phyloP scores from a whole-genome alignment of 169 alveolate genomes.

The Theileria orientalis region DNA sequence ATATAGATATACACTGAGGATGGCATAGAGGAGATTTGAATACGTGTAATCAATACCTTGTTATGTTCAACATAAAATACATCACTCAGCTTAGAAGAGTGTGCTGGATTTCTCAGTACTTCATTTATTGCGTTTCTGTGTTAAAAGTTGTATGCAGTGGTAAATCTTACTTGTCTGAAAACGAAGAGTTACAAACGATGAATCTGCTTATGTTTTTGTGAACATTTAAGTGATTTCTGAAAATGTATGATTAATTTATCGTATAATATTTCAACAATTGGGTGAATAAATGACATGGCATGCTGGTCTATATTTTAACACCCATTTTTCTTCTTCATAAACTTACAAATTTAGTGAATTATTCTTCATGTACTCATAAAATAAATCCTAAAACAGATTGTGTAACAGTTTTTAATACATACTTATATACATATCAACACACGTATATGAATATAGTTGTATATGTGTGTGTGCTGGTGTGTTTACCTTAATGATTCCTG shows the following conservation, averaged over 20 bases:
- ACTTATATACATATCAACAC: not conserved
- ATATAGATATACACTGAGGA: too few relatives aligned
- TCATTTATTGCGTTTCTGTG: conserved; percentile 44
- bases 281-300: too few relatives aligned
- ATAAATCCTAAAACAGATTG: conserved; percentile 12
- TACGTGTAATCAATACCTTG: too few relatives aligned
- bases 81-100: conserved; percentile 18
- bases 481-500: conserved; percentile 52
- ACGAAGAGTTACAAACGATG: conserved; percentile 50
- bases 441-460: too few relatives aligned
- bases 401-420: not conserved
- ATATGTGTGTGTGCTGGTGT: too few relatives aligned
- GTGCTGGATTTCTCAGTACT: conserved; percentile 35
- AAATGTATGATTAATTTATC: too few relatives aligned
- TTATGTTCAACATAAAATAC: conserved; percentile 51
- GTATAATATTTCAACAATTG: too few relatives aligned
- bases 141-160: not conserved
- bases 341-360: conserved; percentile 25
- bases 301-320: too few relatives aligned
- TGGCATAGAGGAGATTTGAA: too few relatives aligned
- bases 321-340: not conserved
- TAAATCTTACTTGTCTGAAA: conserved; percentile 34
- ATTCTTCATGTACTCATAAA: conserved; percentile 35
- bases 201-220: conserved; percentile 31
- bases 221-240: conserved; percentile 25